Evolutionary conservation across 2,329 filamentous ascomycete genomes (phyloP), one percentile per base, ranked within the genome.

Genomic region (Sclerotinia trifoliorum): DNA sequence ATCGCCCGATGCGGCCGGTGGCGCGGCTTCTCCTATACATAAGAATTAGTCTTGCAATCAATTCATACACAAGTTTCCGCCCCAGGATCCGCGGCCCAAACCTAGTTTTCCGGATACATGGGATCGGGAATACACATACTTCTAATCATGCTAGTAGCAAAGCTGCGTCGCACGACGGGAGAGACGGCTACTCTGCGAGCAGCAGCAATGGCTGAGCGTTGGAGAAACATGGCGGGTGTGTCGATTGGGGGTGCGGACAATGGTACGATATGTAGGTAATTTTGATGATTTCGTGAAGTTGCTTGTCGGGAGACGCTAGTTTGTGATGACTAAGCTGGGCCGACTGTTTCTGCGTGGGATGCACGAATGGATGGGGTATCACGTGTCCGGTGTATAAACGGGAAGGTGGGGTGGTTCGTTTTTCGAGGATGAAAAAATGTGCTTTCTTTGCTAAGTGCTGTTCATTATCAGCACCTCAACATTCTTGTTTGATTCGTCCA

Each of bases 201-300:
- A 78, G 82, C 85, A 74, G 84, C 81, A 73, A 86, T 77, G 78
- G 83, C 86, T 77, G 87, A 83, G 78, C 87, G 87, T 83, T 88
- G 85, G 78, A 89, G 78, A 75, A 89, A 87, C 87, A 90, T 88
- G 77, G 76, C 78, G 79, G 77, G 51, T 51, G 35, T 44, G 35
- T 54, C 65, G 55, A 67, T 67, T 67, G 65, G 17, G 44, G 26
- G 26, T 63, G 67, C 72, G 64, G 62, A 49, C 51, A 49, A 51
- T 66, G 62, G 64, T 69, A 62, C 51, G 68, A 68, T 61, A 51
- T 68, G 60, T 39, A 62, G 60, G 46, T 51, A n/a, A 39, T 52
- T 69, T 62, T 39, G 48, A 35, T 24, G 58, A 26, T 55, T 67
- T 67, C 51, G 46, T 63, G 65, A 63, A 42, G 65, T 67, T 63